Conservation (phyloP, 345 rosid species). For the Trapa incisa region DNA sequence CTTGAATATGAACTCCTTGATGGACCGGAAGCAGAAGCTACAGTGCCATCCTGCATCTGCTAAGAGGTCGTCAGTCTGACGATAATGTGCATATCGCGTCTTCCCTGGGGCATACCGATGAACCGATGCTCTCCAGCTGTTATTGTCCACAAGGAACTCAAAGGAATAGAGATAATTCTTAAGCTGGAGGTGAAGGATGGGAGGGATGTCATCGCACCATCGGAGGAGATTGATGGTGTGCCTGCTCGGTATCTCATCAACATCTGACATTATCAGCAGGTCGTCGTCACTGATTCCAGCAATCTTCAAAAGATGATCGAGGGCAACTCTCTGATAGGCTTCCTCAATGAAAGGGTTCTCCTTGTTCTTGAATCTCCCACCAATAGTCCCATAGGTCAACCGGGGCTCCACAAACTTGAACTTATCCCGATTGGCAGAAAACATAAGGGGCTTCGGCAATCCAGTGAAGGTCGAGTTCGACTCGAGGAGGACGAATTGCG, state of each 20-base stretch:
- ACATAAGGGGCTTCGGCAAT: background rate
- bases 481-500: slow-evolving; percentile 8
- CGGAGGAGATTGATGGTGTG: slow-evolving; percentile 75
- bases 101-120: slow-evolving; percentile 46
- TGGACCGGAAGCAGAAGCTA: slow-evolving; percentile 48
- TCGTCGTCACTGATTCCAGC: slow-evolving; percentile 53
- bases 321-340: slow-evolving; percentile 9
- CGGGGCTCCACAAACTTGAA: background rate
- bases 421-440: background rate
- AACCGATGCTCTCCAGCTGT: slow-evolving; percentile 90
- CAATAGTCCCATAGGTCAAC: background rate
- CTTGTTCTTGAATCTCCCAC: slow-evolving; percentile 1
- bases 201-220: slow-evolving; percentile 72
- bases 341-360: slow-evolving; percentile 11
- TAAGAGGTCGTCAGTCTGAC: slow-evolving; percentile 40
- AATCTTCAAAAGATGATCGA: slow-evolving; percentile 5
- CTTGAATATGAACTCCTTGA: slow-evolving; percentile 49
- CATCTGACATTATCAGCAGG: slow-evolving; percentile 77
- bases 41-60: slow-evolving; percentile 67
- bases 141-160: slow-evolving; percentile 58
- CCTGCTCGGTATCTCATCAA: slow-evolving; percentile 80
- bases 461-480: background rate
- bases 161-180: slow-evolving; percentile 75
- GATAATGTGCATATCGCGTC: slow-evolving; percentile 46
- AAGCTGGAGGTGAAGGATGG: slow-evolving; percentile 51